These are phyloP conservation scores for Trypanosoma vivax DNA, from an alignment of 208 protist species.

Conservation along the genomic window DNA sequence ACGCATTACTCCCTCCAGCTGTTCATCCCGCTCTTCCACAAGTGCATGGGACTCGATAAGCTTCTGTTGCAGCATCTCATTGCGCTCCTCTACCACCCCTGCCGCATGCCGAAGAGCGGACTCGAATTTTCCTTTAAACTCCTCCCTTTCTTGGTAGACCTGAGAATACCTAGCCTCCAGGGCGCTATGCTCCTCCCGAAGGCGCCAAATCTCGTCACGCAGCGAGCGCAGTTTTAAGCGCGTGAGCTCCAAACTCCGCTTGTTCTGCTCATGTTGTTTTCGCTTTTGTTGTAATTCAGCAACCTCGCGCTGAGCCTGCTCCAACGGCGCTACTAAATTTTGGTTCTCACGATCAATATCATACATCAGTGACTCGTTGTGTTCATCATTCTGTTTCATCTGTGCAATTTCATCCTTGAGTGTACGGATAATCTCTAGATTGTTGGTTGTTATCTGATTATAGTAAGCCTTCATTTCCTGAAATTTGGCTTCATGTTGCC, in stretches of 20 bases:
- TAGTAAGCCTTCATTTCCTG: slow-evolving; percentile 97
- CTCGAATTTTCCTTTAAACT: slow-evolving; percentile 93
- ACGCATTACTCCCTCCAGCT: slow-evolving; percentile 86
- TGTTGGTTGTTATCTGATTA: slow-evolving; percentile 97
- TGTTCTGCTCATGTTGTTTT: slow-evolving; percentile 93
- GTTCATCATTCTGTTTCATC: slow-evolving; percentile 93
- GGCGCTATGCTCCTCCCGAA: slow-evolving; percentile 85
- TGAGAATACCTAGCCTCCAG: slow-evolving; percentile 83
- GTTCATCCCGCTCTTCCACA: slow-evolving; percentile 82
- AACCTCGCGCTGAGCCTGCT: slow-evolving; percentile 84
- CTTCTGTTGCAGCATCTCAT: slow-evolving; percentile 73
- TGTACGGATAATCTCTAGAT: slow-evolving; percentile 96
- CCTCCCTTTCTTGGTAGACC: slow-evolving; percentile 92
- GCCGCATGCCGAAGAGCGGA: slow-evolving; percentile 80
- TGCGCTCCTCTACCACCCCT: slow-evolving; percentile 79
- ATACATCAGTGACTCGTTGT: slow-evolving; percentile 96
- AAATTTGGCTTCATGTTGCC: slow-evolving; percentile 94
- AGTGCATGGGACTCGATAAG: slow-evolving; percentile 62
- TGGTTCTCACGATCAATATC: slow-evolving; percentile 96
- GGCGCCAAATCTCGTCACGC: slow-evolving; percentile 68
- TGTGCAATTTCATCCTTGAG: slow-evolving; percentile 94
- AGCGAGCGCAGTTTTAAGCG: slow-evolving; percentile 71
- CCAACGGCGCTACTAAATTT: slow-evolving; percentile 91
- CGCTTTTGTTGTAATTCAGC: slow-evolving; percentile 87
- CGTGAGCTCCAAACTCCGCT: slow-evolving; percentile 85